phyloP scores from a whole-genome alignment of 192 early-diverging fungal species.

The Globomyces pollinis-pini region DNA sequence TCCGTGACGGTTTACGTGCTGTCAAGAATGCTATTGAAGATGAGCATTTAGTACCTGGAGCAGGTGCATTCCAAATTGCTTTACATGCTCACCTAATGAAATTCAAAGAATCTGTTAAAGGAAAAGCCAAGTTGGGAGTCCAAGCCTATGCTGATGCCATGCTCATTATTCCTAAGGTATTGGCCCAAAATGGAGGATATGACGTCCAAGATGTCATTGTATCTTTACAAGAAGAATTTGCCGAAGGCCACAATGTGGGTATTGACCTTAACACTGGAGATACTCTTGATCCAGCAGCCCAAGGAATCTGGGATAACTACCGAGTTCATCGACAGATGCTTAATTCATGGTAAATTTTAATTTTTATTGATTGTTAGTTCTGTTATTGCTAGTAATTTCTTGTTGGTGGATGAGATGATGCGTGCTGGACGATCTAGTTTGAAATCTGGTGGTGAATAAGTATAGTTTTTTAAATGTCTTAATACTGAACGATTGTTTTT shows the following conservation, averaged over 20 bases:
- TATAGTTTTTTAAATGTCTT: too few relatives aligned
- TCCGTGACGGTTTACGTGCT: conserved; percentile 94
- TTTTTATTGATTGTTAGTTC: conserved; percentile 41
- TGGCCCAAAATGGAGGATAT: conserved; percentile 92
- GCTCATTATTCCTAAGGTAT: conserved; percentile 92
- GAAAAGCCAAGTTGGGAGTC: conserved; percentile 91
- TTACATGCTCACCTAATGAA: conserved; percentile 73
- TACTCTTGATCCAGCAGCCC: conserved; percentile 78
- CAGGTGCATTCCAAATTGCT: conserved; percentile 93
- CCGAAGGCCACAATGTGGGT: conserved; percentile 84
- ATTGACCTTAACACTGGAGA: conserved; percentile 92
- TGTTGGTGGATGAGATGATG: conserved; percentile 99
- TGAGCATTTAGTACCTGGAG: conserved; percentile 78
- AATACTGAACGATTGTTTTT: too few relatives aligned
- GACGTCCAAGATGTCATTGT: conserved; percentile 96
- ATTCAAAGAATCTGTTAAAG: conserved; percentile 84
- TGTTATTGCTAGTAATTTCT: conserved; percentile 96
- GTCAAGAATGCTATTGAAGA: conserved; percentile 99
- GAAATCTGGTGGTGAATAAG: conserved; percentile 7
- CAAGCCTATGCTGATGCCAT: conserved; percentile 95
- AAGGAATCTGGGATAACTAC: conserved; percentile 99
- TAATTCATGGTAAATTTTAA: conserved; percentile 89
- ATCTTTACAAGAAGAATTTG: conserved; percentile 79
- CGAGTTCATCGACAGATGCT: conserved; percentile 93
- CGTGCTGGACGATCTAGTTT: conserved; percentile 47